Evolutionary conservation across 192 early-diverging fungal species (phyloP).

Genomic region (Backusella tarrabulga): DNA sequence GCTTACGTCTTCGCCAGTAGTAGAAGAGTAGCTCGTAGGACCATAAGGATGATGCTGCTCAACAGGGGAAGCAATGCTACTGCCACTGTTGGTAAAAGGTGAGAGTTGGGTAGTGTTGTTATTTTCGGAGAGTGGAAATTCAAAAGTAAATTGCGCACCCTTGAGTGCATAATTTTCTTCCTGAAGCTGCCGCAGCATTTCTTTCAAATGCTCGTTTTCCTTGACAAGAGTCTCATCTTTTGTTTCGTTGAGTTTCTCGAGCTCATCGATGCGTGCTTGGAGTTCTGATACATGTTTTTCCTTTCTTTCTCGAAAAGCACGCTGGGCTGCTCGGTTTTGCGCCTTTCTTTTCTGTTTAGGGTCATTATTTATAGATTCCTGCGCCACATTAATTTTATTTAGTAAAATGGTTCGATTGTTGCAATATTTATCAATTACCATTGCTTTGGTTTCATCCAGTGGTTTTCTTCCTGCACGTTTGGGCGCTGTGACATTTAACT

Average conservation of each 20-base stretch:
- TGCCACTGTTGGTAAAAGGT: neutral
- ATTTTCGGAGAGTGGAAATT: slow-evolving; percentile 37
- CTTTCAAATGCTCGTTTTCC: slow-evolving; percentile 52
- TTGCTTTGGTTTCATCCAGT: slow-evolving; percentile 19
- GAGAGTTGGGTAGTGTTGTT: neutral
- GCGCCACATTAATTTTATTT: neutral
- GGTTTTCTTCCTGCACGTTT: slow-evolving; percentile 35
- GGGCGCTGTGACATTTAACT: neutral
- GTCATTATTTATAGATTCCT: slow-evolving; percentile 17
- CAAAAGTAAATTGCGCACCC: slow-evolving; percentile 54
- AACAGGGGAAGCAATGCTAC: slow-evolving; percentile 3
- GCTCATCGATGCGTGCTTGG: slow-evolving; percentile 69
- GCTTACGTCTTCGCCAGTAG: neutral
- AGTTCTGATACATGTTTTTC: slow-evolving; percentile 82
- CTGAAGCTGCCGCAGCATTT: slow-evolving; percentile 51
- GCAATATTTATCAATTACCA: slow-evolving; percentile 16
- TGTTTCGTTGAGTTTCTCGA: slow-evolving; percentile 55
- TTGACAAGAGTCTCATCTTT: slow-evolving; percentile 44
- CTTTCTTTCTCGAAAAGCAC: slow-evolving; percentile 69
- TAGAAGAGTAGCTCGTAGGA: neutral
- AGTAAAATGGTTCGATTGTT: neutral
- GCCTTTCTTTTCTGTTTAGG: slow-evolving; percentile 41
- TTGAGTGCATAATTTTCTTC: slow-evolving; percentile 59
- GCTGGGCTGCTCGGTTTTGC: slow-evolving; percentile 38
- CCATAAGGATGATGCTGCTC: neutral